Conservation (phyloP, 2,329 filamentous ascomycete species). For the Geosmithia putterillii region DNA sequence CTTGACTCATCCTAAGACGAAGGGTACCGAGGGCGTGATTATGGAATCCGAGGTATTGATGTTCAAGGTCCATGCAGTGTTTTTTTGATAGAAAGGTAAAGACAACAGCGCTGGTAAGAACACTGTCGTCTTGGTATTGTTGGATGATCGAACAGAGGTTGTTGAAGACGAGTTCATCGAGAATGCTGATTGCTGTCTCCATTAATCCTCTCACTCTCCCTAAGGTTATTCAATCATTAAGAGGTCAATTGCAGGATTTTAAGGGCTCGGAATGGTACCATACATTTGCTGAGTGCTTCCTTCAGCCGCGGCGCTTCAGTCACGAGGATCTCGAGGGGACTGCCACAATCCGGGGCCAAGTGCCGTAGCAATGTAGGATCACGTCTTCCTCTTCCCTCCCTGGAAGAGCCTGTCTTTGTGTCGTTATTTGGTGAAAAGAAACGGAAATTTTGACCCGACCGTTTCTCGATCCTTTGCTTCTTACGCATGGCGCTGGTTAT, state of each 20-base stretch:
- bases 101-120: constrained; percentile 7
- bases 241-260: neutral
- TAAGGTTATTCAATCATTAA: neutral
- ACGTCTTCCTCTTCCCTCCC: too few species aligned
- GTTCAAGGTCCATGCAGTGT: constrained; percentile 9
- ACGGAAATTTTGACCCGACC: neutral
- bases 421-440: neutral
- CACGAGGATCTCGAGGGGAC: too few species aligned
- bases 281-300: neutral
- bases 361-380: too few species aligned
- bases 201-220: constrained; percentile 6
- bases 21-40: constrained; percentile 17
- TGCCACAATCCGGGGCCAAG: too few species aligned
- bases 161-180: constrained; percentile 21
- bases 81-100: too few species aligned
- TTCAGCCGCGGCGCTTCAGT: too few species aligned
- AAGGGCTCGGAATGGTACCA: too few species aligned
- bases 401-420: neutral
- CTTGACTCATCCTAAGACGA: constrained; percentile 17
- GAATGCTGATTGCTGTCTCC: constrained; percentile 23
- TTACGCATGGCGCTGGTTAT: constrained; percentile 1
- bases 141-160: constrained; percentile 20
- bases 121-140: constrained; percentile 27
- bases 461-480: constrained; percentile 1
- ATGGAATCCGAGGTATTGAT: constrained; percentile 22